These are phyloP conservation scores for Solanum aculeatissimum DNA, from an alignment of 305 asterid genomes.

Conservation along the genomic window DNA sequence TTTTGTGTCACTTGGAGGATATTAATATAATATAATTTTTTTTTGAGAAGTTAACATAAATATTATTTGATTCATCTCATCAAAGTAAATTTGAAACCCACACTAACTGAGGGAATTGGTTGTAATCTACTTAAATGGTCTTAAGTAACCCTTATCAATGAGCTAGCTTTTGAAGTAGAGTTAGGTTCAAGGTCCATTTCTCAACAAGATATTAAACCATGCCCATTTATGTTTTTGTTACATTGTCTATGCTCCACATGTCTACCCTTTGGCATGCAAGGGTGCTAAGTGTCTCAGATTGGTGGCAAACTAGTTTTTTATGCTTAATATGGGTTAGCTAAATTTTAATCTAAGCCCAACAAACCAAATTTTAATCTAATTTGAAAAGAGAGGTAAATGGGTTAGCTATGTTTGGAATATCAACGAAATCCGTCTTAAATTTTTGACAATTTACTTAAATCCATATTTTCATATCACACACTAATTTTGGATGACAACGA, in stretches of 20 bases:
- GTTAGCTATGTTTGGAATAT: background rate
- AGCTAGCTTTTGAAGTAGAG: background rate
- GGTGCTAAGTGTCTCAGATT: background rate
- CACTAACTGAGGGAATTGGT: background rate
- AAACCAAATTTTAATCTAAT: background rate
- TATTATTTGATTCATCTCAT: background rate
- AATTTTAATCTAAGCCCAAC: no score
- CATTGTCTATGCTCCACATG: background rate
- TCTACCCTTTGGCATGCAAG: background rate
- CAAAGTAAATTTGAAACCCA: background rate
- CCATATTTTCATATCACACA: background rate
- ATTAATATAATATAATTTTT: background rate
- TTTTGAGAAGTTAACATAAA: background rate
- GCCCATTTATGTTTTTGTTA: background rate
- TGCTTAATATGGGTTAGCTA: background rate
- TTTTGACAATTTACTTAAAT: background rate
- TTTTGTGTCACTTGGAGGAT: background rate
- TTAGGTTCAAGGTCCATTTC: background rate
- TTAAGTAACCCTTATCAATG: background rate
- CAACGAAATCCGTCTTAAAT: background rate
- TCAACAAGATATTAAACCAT: background rate
- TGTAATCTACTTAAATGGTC: background rate
- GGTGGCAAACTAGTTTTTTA: background rate
- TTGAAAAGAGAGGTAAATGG: background rate
- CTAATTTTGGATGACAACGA: background rate